Percentiles rank a stretch among this genome's conserved stretches.
Evolutionary conservation across 306 rosid genomes (phyloP).

Genomic region (Castanospermum australe): DNA sequence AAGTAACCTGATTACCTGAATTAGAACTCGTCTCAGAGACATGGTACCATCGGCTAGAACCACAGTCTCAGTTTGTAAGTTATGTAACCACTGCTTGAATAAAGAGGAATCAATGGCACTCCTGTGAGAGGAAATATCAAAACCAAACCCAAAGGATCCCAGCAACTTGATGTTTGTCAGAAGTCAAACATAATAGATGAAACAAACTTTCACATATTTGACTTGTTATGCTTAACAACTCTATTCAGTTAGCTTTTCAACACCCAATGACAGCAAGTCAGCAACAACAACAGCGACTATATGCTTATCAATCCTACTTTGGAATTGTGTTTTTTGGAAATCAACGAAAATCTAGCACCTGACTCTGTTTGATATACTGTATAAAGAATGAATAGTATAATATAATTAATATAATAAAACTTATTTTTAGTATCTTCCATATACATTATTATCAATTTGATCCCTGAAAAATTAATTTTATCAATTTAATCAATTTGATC

Average conservation of each 20-base stretch:
- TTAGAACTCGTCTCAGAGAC: conserved; percentile 63
- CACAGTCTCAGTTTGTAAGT: conserved; percentile 73
- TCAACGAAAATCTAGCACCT: neutral
- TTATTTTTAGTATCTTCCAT: too few species aligned
- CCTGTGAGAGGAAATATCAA: conserved; percentile 45
- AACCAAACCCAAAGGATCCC: neutral
- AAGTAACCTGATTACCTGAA: conserved; percentile 58
- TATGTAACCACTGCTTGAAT: conserved; percentile 84
- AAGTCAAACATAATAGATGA: neutral
- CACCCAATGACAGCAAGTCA: too few species aligned
- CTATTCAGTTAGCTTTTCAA: neutral
- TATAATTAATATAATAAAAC: too few species aligned
- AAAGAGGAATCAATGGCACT: conserved; percentile 77
- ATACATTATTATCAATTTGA: too few species aligned
- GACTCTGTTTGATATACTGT: too few species aligned
- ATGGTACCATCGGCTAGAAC: conserved; percentile 58
- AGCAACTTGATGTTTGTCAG: neutral
- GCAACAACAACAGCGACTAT: too few species aligned
- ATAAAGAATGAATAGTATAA: too few species aligned
- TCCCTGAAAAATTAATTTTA: too few species aligned
- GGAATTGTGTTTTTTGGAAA: neutral
- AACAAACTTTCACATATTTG: neutral
- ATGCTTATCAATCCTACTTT: neutral
- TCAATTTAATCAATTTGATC: too few species aligned
- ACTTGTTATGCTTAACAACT: neutral